Conservation (phyloP, 139 green algal genomes). For the Coelastrella sp. region DNA sequence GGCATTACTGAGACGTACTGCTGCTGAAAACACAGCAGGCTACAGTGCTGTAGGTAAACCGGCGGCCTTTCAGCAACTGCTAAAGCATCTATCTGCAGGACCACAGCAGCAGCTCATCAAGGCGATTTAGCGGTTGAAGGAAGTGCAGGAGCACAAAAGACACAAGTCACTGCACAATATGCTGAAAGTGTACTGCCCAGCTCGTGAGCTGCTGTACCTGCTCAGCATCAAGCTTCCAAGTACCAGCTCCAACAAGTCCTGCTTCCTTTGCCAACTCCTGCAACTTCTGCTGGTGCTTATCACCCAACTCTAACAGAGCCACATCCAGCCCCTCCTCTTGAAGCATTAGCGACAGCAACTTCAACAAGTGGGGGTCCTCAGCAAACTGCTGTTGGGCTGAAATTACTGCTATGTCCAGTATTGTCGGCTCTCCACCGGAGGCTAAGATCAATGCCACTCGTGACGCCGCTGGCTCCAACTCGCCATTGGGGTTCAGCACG, state of each 20-base stretch:
- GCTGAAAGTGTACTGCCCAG: no score
- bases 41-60: no score
- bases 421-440: not conserved
- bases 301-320: not conserved
- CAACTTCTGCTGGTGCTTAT: constrained; percentile 1
- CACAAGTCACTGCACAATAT: no score
- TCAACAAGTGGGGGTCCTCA: constrained; percentile 9
- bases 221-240: not conserved
- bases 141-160: no score
- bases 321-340: not conserved
- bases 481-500: constrained; percentile 20
- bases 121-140: no score
- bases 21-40: no score
- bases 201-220: not conserved
- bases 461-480: constrained; percentile 26
- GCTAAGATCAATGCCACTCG: constrained; percentile 64
- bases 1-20: no score
- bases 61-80: no score
- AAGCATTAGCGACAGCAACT: constrained; percentile 6
- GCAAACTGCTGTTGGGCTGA: constrained; percentile 3
- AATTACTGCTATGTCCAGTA: constrained; percentile 28
- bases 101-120: no score
- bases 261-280: not conserved
- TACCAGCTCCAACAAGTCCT: not conserved
- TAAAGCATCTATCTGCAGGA: no score